Percentiles rank a stretch among this genome's conserved stretches.
phyloP scores from a whole-genome alignment of 1,139 yeast genomes.

The Taphrina sp. region DNA sequence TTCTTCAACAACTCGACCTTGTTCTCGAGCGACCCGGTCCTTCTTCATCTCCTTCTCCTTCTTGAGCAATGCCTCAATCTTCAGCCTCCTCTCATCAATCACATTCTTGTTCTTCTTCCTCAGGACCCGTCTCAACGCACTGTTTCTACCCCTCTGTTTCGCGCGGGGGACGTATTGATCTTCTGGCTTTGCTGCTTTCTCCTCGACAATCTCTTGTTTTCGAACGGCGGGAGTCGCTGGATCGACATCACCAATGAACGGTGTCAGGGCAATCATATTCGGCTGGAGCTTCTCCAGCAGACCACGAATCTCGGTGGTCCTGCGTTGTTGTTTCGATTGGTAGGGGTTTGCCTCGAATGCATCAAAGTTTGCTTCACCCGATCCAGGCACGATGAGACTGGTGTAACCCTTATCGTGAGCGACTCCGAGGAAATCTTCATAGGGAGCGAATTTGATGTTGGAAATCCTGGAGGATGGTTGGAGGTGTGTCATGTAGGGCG shows the following conservation, averaged over 20 bases:
- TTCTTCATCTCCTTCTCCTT: constrained; percentile 73
- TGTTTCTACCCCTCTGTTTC: constrained; percentile 69
- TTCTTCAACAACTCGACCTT: constrained; percentile 46
- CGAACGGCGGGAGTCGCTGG: constrained; percentile 51
- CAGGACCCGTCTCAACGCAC: constrained; percentile 73
- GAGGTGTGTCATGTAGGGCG: constrained; percentile 91
- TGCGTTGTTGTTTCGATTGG: constrained; percentile 89
- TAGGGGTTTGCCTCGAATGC: constrained; percentile 91
- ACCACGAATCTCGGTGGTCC: constrained; percentile 83
- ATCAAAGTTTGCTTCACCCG: constrained; percentile 98
- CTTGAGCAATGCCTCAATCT: constrained; percentile 73
- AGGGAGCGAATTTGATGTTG: constrained; percentile 76
- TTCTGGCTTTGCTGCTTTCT: constrained; percentile 45
- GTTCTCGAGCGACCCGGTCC: constrained; percentile 51
- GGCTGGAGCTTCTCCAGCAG: constrained; percentile 86
- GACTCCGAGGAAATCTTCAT: constrained; percentile 88
- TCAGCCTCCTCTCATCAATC: constrained; percentile 78
- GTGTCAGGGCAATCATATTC: constrained; percentile 89
- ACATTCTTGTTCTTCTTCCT: constrained; percentile 85
- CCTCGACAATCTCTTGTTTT: constrained; percentile 46
- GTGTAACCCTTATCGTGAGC: constrained; percentile 80
- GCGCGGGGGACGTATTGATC: constrained; percentile 47
- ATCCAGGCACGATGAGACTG: constrained; percentile 85
- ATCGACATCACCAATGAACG: constrained; percentile 84
- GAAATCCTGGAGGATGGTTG: constrained; percentile 74